A percentile compares a stretch with the other conserved stretches of the same genome.
Evolutionary conservation across 202 grass and related monocot species (phyloP).

Genomic region (Musa balbisiana): DNA sequence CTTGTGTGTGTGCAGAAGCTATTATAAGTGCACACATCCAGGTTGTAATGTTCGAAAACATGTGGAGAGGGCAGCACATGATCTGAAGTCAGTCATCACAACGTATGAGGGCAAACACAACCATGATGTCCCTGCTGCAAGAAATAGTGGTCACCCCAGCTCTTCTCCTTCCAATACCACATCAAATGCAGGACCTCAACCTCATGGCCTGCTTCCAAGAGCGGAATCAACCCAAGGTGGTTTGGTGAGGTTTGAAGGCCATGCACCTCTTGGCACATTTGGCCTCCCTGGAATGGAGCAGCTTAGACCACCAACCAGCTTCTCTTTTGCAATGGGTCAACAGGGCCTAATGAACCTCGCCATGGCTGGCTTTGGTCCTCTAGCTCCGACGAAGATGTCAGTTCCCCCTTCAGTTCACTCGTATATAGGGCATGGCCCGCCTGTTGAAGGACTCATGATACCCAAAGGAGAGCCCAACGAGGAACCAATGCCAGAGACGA

Average conservation of each 20-base stretch:
- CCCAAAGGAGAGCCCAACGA: conserved; percentile 39
- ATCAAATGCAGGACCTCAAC: neutral
- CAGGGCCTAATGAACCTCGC: conserved; percentile 14
- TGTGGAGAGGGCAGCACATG: conserved; percentile 86
- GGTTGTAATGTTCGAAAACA: conserved; percentile 90
- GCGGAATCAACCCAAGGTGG: neutral
- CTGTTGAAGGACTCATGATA: conserved; percentile 33
- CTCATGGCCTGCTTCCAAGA: neutral
- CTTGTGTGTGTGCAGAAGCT: conserved; percentile 57
- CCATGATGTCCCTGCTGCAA: conserved; percentile 92
- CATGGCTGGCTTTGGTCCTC: conserved; percentile 15
- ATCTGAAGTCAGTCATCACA: conserved; percentile 94
- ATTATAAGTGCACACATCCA: conserved; percentile 86
- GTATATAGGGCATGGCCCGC: conserved; percentile 30
- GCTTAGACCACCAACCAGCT: neutral
- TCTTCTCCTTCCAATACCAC: neutral
- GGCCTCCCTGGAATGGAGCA: neutral
- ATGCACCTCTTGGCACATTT: neutral
- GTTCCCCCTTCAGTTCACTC: conserved; percentile 34
- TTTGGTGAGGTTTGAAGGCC: conserved; percentile 1
- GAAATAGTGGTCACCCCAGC: conserved; percentile 48
- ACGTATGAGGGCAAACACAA: conserved; percentile 95
- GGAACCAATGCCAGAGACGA: conserved; percentile 20
- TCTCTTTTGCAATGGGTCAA: conserved; percentile 8
- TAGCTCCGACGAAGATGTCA: conserved; percentile 20